Percentiles rank a stretch among this genome's conserved stretches.
These are phyloP conservation scores for Nothophytophthora sp. DNA, from an alignment of 352 stramenopile species.

Conservation along the genomic window DNA sequence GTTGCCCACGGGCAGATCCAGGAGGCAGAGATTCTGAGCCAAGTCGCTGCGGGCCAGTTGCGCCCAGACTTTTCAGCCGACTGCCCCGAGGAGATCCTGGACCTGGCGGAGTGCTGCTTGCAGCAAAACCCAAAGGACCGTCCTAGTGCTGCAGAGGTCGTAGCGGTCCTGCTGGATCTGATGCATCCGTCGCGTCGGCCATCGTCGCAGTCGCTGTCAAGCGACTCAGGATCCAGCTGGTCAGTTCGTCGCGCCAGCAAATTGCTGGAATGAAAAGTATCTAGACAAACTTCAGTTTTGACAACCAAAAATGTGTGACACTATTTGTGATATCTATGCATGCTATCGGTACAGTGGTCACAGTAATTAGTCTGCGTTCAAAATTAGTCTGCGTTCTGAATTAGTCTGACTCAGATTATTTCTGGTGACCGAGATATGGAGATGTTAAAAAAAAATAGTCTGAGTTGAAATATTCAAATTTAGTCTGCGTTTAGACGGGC, in stretches of 20 bases:
- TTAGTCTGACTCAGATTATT: too few relatives aligned
- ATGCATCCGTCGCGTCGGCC: slow-evolving; percentile 20
- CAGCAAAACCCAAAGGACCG: slow-evolving; percentile 43
- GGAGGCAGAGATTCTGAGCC: slow-evolving; percentile 46
- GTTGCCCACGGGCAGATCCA: slow-evolving; percentile 33
- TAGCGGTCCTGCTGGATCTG: slow-evolving; percentile 40
- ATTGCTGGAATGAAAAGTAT: too few relatives aligned
- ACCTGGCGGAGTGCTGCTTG: slow-evolving; percentile 44
- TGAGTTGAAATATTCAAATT: too few relatives aligned
- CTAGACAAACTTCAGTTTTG: too few relatives aligned
- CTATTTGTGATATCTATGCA: too few relatives aligned
- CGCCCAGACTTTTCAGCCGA: slow-evolving; percentile 42
- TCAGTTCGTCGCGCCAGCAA: slow-evolving; percentile 29
- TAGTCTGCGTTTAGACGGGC: too few relatives aligned
- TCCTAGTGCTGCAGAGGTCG: slow-evolving; percentile 48
- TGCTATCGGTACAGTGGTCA: too few relatives aligned
- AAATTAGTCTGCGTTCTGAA: too few relatives aligned
- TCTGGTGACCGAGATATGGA: too few relatives aligned
- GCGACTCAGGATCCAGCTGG: slow-evolving; percentile 24
- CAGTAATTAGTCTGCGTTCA: too few relatives aligned
- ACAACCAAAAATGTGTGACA: too few relatives aligned
- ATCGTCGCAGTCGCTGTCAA: slow-evolving; percentile 15
- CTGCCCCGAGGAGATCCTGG: slow-evolving; percentile 42
- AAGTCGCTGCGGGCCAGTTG: slow-evolving; percentile 41
- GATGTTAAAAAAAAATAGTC: too few relatives aligned